Conservation (phyloP, 306 rosid genomes). For the Psophocarpus tetragonolobus region DNA sequence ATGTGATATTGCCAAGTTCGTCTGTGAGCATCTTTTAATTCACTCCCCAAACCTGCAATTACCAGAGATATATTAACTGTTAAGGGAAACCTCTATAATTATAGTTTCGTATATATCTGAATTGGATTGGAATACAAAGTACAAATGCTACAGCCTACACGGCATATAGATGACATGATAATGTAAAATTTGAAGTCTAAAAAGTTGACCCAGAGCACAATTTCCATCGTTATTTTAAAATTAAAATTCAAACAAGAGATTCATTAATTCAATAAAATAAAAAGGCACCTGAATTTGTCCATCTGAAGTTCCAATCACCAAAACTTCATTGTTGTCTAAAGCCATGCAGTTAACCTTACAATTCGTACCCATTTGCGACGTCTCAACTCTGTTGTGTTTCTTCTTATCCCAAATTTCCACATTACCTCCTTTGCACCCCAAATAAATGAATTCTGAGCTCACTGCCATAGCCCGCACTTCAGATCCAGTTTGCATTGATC, state of each 20-base stretch:
- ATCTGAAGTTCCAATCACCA: slow-evolving; percentile 83
- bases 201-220: neutral
- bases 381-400: slow-evolving; percentile 61
- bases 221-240: neutral
- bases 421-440: slow-evolving; percentile 82
- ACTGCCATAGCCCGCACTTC: slow-evolving; percentile 81
- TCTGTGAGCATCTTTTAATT: slow-evolving; percentile 45
- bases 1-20: slow-evolving; percentile 28
- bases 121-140: neutral
- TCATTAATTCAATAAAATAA: neutral
- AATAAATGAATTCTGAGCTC: slow-evolving; percentile 79
- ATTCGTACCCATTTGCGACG: slow-evolving; percentile 61
- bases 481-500: slow-evolving; percentile 57
- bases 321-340: slow-evolving; percentile 62
- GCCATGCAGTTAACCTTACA: slow-evolving; percentile 71
- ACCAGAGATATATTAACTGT: slow-evolving; percentile 17
- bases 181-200: neutral
- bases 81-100: neutral
- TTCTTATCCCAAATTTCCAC: slow-evolving; percentile 84
- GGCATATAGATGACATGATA: neutral
- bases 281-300: slow-evolving; percentile 79
- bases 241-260: neutral
- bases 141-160: neutral
- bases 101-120: neutral
- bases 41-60: slow-evolving; percentile 82